Evolutionary conservation across 306 rosid species (phyloP), one percentile per base, ranked within the genome.

Genomic region (Alnus glutinosa): DNA sequence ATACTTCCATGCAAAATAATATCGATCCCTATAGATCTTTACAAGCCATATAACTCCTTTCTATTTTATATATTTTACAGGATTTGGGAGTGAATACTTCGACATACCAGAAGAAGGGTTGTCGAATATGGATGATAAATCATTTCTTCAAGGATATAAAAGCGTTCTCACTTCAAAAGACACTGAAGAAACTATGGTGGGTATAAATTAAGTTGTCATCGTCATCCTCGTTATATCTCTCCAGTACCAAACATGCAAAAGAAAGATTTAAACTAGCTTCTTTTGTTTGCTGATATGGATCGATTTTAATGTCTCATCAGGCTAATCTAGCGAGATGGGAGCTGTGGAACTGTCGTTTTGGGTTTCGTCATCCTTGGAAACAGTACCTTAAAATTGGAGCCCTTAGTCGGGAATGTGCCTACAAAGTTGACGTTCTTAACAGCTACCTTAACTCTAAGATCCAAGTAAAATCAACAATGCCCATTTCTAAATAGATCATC

Each of bases 281-380:
- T 42, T 42, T 42, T 39, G 37, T 34, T 34, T 34, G 37, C 2
- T 34, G 37, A 34, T 34, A 34, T 34, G 37, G 2, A 34, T 23
- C 28, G 28, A 23, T 39, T 42, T 42, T 42, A 42, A 42, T 42
- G 73, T 30, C 32, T 12, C 39, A 85, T 12, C 39, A 85, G 90
- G 85, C 82, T 9, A 88, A 88, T 82, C 83, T 86, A 70, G 94
- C 90, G 14, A 81, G 87, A 64, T 90, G 92, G 92, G 92, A 90
- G 63, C 88, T 89, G 1, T 15, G 87, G 39, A 90, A 90, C 49
- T 88, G 89, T 2, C 70, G 54, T 12, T 90, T 88, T 63, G 62
- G 78, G 80, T 87, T 77, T 54, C 77, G 68, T 7, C 85, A 90
- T 73, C 92, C 94, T 0, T 90, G 90, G 90, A 76, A 83, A 63